Evolutionary conservation across 257 asterid genomes (phyloP).

Genomic region (Prunella vulgaris): DNA sequence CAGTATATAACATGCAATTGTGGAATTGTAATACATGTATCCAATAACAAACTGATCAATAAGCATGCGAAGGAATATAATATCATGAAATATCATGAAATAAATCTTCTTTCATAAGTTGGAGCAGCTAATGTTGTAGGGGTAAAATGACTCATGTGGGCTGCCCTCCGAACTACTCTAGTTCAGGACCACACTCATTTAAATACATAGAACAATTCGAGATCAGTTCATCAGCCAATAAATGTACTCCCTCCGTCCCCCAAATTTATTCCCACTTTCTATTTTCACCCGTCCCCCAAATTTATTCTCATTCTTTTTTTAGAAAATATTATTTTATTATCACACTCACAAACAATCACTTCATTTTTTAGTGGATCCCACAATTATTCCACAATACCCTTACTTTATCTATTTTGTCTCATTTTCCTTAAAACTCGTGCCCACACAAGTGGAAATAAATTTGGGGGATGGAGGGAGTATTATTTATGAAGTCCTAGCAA

Average conservation of each 20-base stretch:
- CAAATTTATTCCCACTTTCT: too few species aligned
- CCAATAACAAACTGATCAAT: background rate
- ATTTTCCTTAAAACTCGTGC: too few species aligned
- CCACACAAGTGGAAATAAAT: too few species aligned
- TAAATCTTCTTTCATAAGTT: background rate
- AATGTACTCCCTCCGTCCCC: too few species aligned
- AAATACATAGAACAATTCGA: background rate
- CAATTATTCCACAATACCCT: too few species aligned
- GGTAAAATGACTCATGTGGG: background rate
- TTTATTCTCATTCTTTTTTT: too few species aligned
- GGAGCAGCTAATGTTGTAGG: background rate
- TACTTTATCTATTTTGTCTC: too few species aligned
- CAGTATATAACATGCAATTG: background rate
- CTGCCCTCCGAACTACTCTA: background rate
- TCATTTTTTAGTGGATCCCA: too few species aligned
- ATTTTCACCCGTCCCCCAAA: too few species aligned
- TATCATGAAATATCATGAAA: slow-evolving; percentile 13
- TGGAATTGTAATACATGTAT: background rate
- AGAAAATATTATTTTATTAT: too few species aligned
- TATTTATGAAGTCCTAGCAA: background rate
- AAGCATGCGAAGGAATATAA: slow-evolving; percentile 11
- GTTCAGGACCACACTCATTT: background rate
- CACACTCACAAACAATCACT: too few species aligned
- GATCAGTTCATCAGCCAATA: background rate
- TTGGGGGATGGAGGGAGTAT: too few species aligned